Percentiles rank a stretch among this genome's conserved stretches.
Evolutionary conservation across 257 asterid genomes (phyloP).

Genomic region (Misopates orontium): DNA sequence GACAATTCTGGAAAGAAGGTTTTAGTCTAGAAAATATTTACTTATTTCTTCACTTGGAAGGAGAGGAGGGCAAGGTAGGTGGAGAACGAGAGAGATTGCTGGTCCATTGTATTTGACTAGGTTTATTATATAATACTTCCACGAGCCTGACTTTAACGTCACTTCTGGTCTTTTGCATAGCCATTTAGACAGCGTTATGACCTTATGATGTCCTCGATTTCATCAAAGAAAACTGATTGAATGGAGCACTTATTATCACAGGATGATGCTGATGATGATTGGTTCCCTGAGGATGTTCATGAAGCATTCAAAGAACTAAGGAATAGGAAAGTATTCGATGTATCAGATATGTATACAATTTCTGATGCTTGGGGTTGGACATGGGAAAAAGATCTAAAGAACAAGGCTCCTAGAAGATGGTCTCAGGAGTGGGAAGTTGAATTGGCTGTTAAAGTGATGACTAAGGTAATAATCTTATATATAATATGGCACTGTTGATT

Average conservation of each 20-base stretch:
- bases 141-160: background rate
- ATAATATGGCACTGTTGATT: background rate
- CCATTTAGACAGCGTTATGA: conserved; percentile 8
- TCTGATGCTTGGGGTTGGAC: conserved; percentile 99
- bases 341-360: conserved; percentile 87
- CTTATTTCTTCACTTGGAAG: background rate
- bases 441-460: conserved; percentile 79
- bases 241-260: conserved; percentile 28
- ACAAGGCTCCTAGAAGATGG: conserved; percentile 88
- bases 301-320: conserved; percentile 92
- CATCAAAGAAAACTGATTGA: conserved; percentile 4
- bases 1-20: too few species aligned
- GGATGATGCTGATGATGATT: conserved; percentile 93
- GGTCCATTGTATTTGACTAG: background rate
- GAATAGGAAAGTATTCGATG: conserved; percentile 82
- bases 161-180: background rate
- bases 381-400: conserved; percentile 87
- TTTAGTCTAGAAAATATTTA: too few species aligned
- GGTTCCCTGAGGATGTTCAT: conserved; percentile 91
- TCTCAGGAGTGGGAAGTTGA: conserved; percentile 99
- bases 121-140: conserved; percentile 2
- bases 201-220: conserved; percentile 1
- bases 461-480: conserved; percentile 47
- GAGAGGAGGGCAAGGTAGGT: background rate
- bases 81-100: background rate